A percentile compares a stretch with the other conserved stretches of the same genome.
Conservation (phyloP, 495 filamentous ascomycete species). For the Talaromyces ruber region DNA sequence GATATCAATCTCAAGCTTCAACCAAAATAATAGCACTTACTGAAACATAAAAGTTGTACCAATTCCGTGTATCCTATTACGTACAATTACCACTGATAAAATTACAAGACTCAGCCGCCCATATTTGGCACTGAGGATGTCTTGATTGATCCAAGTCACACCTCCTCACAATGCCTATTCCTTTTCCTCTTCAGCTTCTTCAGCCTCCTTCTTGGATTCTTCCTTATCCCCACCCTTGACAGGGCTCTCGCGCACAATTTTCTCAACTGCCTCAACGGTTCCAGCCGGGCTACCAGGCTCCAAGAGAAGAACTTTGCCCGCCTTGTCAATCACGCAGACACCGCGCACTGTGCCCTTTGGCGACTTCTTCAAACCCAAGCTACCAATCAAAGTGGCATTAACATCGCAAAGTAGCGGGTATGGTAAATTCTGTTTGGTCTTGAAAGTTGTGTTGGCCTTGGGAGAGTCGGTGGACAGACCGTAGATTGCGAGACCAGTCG, state of each 20-base stretch:
- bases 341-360: constrained; percentile 73
- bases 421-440: constrained; percentile 77
- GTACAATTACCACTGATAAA: neutral
- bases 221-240: neutral
- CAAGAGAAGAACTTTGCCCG: constrained; percentile 33
- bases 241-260: constrained; percentile 16
- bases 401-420: constrained; percentile 86
- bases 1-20: neutral
- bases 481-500: constrained; percentile 76
- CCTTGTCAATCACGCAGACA: constrained; percentile 80
- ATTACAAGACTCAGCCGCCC: neutral
- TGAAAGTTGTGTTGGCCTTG: constrained; percentile 86
- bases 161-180: neutral
- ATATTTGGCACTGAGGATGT: neutral
- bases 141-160: neutral
- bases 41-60: neutral
- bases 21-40: neutral
- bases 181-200: neutral
- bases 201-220: constrained; percentile 8
- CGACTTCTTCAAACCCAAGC: constrained; percentile 67
- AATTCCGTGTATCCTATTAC: neutral
- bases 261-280: constrained; percentile 37
- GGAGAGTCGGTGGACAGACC: constrained; percentile 81
- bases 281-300: constrained; percentile 39
- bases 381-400: constrained; percentile 57